Percentiles rank a stretch among this genome's conserved stretches.
These are phyloP conservation scores for Phaeodactylum tricornutum DNA, from an alignment of 108 stramenopile species.

Conservation along the genomic window DNA sequence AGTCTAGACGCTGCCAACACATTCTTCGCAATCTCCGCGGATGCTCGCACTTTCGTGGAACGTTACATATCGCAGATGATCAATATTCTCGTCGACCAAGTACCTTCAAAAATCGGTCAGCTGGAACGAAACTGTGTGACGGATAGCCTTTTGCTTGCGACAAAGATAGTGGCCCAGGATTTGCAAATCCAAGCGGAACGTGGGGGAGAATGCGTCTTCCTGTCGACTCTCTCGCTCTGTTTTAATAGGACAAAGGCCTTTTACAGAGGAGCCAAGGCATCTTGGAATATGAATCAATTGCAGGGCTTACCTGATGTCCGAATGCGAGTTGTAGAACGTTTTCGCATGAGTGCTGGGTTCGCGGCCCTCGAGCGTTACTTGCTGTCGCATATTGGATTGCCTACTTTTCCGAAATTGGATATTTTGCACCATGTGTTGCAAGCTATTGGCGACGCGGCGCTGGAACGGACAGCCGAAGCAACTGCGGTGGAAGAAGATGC, in stretches of 20 bases:
- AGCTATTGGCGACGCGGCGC: conserved; percentile 14
- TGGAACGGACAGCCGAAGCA: conserved; percentile 3
- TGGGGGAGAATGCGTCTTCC: conserved; percentile 14
- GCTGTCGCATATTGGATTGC: conserved; percentile 19
- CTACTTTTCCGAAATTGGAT: conserved; percentile 29
- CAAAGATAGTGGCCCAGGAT: conserved; percentile 51
- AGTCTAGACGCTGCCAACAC: conserved; percentile 43
- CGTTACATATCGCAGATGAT: conserved; percentile 65
- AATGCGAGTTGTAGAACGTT: conserved; percentile 46
- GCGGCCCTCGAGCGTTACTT: conserved; percentile 37
- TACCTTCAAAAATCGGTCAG: conserved; percentile 57
- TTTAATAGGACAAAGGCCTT: conserved; percentile 68
- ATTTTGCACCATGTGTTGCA: conserved; percentile 17
- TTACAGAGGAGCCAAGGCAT: conserved; percentile 59
- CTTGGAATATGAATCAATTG: conserved; percentile 34
- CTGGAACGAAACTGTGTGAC: conserved; percentile 74
- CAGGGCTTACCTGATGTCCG: conserved; percentile 52
- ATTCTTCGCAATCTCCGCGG: conserved; percentile 15
- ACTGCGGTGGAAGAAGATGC: conserved; percentile 30
- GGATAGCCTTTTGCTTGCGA: conserved; percentile 44
- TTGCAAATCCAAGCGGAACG: conserved; percentile 40
- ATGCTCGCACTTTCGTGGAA: conserved; percentile 61
- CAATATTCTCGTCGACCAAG: conserved; percentile 75
- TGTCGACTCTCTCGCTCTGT: conserved; percentile 42
- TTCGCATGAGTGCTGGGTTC: conserved; percentile 44